Evolutionary conservation across 1,284 basidiomycete genomes (phyloP), one percentile per base, ranked within the genome.

Genomic region (Mrakiaceae sp.): DNA sequence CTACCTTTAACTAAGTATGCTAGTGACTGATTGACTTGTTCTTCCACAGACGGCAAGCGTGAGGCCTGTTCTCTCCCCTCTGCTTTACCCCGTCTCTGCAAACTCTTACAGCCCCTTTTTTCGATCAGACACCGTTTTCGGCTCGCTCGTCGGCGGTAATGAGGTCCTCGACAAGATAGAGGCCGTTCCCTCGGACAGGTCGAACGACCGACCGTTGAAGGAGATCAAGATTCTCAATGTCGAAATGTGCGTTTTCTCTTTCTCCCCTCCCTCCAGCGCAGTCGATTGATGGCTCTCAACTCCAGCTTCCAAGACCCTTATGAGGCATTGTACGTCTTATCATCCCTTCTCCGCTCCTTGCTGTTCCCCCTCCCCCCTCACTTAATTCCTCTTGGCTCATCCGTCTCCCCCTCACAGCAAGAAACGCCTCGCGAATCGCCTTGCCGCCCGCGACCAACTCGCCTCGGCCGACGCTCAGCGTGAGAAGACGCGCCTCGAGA

Each of bases 91-190:
- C 3, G 8, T 50, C 44, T 47, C 2, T 7, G 12, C 50, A 50
- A 43, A 8, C 50, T 52, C 48, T 39, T 39, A 5, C 40, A 12
- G 4, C 0, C 11, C 43, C 42, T 57, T 16, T 8, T 44, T 58
- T 58, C 56, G 54, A 8, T 46, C 11, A 12, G 10, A 96, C 73
- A 96, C 94, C 0, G 94, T 98, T 1, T 99, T 99, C 73, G 95
- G 96, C 2, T 92, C 96, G 70, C 80, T 97, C 5, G 91, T 98
- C 0, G 94, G 94, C 39, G 94, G 94, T 3, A 90, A 95, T 72
- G 88, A 93, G 51, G 87, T 95, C 2, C 79, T 99, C 4, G 83
- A 89, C 70, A 82, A 85, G 8, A 78, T 98, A 49, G 96, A 98
- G 74, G 82, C 83, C 46, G 76, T 93, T 0, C 85, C 90, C 0